A percentile compares a stretch with the other conserved stretches of the same genome.
Conservation (phyloP, 805 yeast species). For the Schwanniomyces occidentalis region DNA sequence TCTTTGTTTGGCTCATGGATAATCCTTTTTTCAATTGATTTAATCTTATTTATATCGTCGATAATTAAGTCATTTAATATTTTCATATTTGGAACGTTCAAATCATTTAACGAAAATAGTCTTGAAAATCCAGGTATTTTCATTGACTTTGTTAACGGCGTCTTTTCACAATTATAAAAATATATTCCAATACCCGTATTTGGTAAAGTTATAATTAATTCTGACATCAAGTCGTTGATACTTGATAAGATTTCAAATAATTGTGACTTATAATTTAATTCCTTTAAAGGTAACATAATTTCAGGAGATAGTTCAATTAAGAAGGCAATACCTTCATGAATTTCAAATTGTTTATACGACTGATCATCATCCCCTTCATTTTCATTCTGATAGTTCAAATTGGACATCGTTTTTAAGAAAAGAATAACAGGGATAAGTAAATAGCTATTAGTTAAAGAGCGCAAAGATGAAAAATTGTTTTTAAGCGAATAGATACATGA, state of each 20-base stretch:
- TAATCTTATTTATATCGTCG: conserved; percentile 31
- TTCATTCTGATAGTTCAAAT: conserved; percentile 2
- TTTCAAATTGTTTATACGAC: conserved; percentile 40
- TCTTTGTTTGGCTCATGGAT: conserved; percentile 1
- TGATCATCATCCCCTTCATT: conserved; percentile 13
- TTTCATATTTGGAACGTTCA: conserved; percentile 61
- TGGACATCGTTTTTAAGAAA: background rate
- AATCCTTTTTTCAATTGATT: conserved; percentile 3
- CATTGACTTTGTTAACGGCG: conserved; percentile 24
- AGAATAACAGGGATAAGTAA: too few relatives aligned
- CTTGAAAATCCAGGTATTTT: conserved; percentile 46
- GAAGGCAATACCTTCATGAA: conserved; percentile 65
- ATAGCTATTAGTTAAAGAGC: too few relatives aligned
- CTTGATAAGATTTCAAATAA: conserved; percentile 55
- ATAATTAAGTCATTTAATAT: conserved; percentile 49
- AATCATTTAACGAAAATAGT: conserved; percentile 52
- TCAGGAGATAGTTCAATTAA: conserved; percentile 59
- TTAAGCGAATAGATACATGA: too few relatives aligned
- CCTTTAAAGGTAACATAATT: conserved; percentile 36
- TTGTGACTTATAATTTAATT: conserved; percentile 42
- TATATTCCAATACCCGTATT: conserved; percentile 76
- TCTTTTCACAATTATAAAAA: conserved; percentile 49
- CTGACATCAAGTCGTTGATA: conserved; percentile 61
- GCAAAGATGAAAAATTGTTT: too few relatives aligned
- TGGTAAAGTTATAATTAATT: conserved; percentile 63